phyloP scores from a whole-genome alignment of 2,329 filamentous ascomycete species.

The Harringtonia lauricola region DNA sequence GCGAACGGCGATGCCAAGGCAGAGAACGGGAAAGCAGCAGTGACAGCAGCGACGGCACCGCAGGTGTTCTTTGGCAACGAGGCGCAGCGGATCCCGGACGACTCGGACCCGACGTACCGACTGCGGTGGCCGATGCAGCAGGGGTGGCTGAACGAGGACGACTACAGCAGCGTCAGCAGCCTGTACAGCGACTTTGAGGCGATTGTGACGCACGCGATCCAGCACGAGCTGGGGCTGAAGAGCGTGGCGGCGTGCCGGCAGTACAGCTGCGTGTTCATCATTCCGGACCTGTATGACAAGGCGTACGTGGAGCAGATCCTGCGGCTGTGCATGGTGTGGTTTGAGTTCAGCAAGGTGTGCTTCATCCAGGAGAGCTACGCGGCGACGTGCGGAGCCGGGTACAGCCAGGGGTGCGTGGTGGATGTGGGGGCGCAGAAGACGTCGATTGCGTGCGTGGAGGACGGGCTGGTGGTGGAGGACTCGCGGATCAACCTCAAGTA shows the following conservation, averaged over 20 bases:
- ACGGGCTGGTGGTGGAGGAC: constrained; percentile 89
- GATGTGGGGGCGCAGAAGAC: constrained; percentile 97
- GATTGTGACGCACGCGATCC: constrained; percentile 77
- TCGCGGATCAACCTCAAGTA: constrained; percentile 93
- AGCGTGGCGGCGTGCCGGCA: constrained; percentile 74
- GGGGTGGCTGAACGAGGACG: constrained; percentile 82
- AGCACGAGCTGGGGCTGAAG: constrained; percentile 68
- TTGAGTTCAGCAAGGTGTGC: constrained; percentile 79
- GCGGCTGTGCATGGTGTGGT: constrained; percentile 77
- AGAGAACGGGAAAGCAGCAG: not conserved
- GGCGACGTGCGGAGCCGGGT: constrained; percentile 89
- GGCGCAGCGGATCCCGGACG: constrained; percentile 78
- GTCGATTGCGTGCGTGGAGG: constrained; percentile 91
- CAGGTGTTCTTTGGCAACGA: constrained; percentile 69
- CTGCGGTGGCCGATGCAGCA: constrained; percentile 84
- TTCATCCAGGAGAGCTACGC: constrained; percentile 96
- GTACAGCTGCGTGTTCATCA: constrained; percentile 94
- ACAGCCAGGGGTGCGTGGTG: constrained; percentile 87
- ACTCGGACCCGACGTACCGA: constrained; percentile 81
- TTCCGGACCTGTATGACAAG: constrained; percentile 94
- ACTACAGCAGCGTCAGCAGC: constrained; percentile 70
- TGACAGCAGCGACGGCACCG: constrained; percentile 17
- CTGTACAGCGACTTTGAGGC: constrained; percentile 80
- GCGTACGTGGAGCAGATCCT: constrained; percentile 77
- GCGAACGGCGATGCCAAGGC: not conserved